Evolutionary conservation across 2,329 filamentous ascomycete species (phyloP).

Genomic region (Nemania abortiva): DNA sequence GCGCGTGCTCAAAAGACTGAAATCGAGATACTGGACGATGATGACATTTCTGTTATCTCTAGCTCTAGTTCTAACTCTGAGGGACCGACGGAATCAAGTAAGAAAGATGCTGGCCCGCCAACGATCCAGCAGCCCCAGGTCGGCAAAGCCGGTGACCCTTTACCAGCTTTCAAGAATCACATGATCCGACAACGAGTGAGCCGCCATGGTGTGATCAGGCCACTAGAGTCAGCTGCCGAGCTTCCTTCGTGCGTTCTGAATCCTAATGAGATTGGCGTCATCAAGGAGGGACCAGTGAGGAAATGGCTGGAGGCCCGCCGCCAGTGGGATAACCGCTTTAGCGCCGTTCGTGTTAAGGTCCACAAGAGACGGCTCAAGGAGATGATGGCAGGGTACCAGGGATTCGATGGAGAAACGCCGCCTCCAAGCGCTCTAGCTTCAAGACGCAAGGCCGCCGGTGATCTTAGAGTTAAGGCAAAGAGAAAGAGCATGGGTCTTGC

Average conservation of each 20-base stretch:
- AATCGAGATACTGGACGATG: slow-evolving; percentile 86
- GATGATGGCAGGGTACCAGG: slow-evolving; percentile 76
- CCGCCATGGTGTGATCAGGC: slow-evolving; percentile 78
- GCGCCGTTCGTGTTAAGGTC: slow-evolving; percentile 75
- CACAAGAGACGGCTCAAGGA: slow-evolving; percentile 81
- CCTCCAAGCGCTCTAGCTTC: slow-evolving; percentile 87
- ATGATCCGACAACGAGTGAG: slow-evolving; percentile 95
- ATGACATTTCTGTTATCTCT: slow-evolving; percentile 80
- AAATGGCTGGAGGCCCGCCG: slow-evolving; percentile 85
- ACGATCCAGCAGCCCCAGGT: slow-evolving; percentile 59
- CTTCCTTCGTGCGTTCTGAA: slow-evolving; percentile 74
- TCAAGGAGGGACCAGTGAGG: slow-evolving; percentile 82
- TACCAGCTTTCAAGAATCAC: slow-evolving; percentile 82
- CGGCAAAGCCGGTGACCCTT: slow-evolving; percentile 86
- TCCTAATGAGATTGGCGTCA: slow-evolving; percentile 76
- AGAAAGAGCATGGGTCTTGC: slow-evolving; percentile 76
- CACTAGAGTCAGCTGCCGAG: slow-evolving; percentile 72
- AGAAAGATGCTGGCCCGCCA: slow-evolving; percentile 37
- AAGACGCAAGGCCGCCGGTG: slow-evolving; percentile 65
- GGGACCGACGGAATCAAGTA: slow-evolving; percentile 47
- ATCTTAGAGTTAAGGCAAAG: slow-evolving; percentile 65
- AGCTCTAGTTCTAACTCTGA: slow-evolving; percentile 61
- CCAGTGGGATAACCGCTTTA: slow-evolving; percentile 80
- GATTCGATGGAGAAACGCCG: slow-evolving; percentile 79
- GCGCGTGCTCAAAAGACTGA: slow-evolving; percentile 82